Evolutionary conservation across 2,329 filamentous ascomycete genomes (phyloP), one percentile per base, ranked within the genome.

Genomic region (Dothistroma septosporum): DNA sequence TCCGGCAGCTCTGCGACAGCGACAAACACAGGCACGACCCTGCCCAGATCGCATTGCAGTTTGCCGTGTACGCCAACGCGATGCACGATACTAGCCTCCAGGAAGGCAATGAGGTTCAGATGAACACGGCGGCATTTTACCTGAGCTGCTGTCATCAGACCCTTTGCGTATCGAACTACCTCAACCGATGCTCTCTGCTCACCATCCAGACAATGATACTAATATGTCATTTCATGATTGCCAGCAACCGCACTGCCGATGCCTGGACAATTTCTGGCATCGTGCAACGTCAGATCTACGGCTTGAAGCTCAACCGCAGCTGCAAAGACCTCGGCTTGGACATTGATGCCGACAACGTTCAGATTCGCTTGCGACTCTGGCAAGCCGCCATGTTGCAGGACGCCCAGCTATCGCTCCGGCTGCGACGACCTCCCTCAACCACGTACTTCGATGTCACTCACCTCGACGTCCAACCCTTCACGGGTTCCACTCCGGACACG

Each of bases 201-300:
- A 89, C 88, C 0, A 85, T 92, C 22, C 88, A 91, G 73, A 85
- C 89, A 52, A 92, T 92, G 88, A 86, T 92, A 0, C 75, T 92
- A 19, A 85, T 92, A 58, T 87, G 86, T 0, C 92, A 92, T 70
- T 92, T 92, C 67, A 79, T 92, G 37, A 91, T 92, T 77, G 92
- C 92, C 68, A 89, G 92, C 73, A 91, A 91, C 68, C 89, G 92
- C 68, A 88, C 88, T 4, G 90, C 87, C 0, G 89, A 92, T 71
- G 89, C 89, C 1, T 92, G 89, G 87, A 87, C 89, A 0, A 92
- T 92, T 77, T 87, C 87, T 0, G 89, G 89, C 7, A 87, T 92
- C 31, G 74, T 91, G 19, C 86, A 90, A 66, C 82, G 89, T 19
- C 89, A 92, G 74, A 85, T 89, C 0, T 92, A 91, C 67, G 89